These are phyloP conservation scores for Amaranthus hypochondriacus DNA, from an alignment of 148 eudicot species.

Conservation along the genomic window DNA sequence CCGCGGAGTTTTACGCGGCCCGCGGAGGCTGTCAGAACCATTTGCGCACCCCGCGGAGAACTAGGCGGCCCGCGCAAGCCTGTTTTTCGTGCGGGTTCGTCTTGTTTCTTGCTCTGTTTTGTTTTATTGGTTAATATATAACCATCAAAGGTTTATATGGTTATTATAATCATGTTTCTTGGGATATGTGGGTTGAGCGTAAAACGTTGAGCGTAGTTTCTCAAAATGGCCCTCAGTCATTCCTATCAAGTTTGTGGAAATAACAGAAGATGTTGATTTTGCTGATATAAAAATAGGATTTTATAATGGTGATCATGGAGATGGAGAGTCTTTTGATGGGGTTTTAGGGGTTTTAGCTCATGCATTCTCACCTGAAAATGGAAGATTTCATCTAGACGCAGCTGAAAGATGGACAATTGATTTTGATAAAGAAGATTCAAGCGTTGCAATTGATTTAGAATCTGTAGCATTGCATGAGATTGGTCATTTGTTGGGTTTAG, in stretches of 20 bases:
- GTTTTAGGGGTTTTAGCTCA: constrained; percentile 79
- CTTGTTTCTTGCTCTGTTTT: too few species aligned
- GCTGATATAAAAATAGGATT: constrained; percentile 75
- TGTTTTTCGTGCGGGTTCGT: too few species aligned
- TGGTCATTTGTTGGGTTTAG: constrained; percentile 73
- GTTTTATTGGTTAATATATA: too few species aligned
- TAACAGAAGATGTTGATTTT: constrained; percentile 27
- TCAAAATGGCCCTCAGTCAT: constrained; percentile 60
- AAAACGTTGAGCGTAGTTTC: constrained; percentile 48
- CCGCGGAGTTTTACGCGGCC: too few species aligned
- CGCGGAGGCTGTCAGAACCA: too few species aligned
- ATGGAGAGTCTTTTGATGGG: constrained; percentile 85
- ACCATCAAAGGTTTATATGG: too few species aligned
- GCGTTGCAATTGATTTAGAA: constrained; percentile 72
- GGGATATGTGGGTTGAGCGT: too few species aligned
- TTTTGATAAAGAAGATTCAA: constrained; percentile 36
- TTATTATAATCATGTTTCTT: too few species aligned
- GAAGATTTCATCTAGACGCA: constrained; percentile 71
- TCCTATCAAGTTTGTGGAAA: constrained; percentile 48
- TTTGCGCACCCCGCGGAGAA: too few species aligned
- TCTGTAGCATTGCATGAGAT: constrained; percentile 82
- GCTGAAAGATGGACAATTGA: constrained; percentile 81
- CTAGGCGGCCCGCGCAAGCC: too few species aligned
- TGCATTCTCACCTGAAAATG: constrained; percentile 79
- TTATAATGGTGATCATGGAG: constrained; percentile 67